phyloP scores from a whole-genome alignment of 441 rosid species.

The Manihot esculenta region DNA sequence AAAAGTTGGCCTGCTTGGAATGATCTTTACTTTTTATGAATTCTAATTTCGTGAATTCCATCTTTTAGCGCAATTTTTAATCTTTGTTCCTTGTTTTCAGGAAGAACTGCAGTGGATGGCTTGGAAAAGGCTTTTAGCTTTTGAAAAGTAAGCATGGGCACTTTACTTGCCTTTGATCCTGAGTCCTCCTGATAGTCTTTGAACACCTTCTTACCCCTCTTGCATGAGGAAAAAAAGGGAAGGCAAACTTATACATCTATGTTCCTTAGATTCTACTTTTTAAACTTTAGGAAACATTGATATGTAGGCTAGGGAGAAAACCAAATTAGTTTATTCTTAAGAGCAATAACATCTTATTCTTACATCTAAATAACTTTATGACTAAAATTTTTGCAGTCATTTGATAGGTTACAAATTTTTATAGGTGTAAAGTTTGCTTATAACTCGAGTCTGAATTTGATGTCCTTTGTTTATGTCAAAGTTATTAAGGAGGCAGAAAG shows the following conservation, averaged over 20 bases:
- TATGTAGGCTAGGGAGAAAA: background rate
- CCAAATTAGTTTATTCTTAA: background rate
- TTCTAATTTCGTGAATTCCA: slow-evolving; percentile 15
- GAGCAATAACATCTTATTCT: background rate
- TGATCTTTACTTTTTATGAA: slow-evolving; percentile 4
- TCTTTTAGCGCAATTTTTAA: background rate
- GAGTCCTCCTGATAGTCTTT: background rate
- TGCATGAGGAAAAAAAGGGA: background rate
- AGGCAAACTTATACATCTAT: background rate
- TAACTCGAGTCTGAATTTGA: background rate
- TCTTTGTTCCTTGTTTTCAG: slow-evolving; percentile 35
- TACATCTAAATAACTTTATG: background rate
- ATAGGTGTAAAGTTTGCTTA: background rate
- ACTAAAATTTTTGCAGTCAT: background rate
- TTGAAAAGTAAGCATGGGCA: slow-evolving; percentile 69
- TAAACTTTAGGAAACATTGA: background rate
- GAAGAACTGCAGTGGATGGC: slow-evolving; percentile 95
- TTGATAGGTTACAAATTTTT: background rate
- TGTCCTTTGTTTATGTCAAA: slow-evolving; percentile 1
- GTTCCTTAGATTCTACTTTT: background rate
- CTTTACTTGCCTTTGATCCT: background rate
- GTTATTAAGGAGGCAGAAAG: too few species aligned
- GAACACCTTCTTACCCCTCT: background rate
- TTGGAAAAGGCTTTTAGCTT: slow-evolving; percentile 85
- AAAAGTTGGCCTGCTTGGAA: background rate